Conservation (phyloP, 1,284 basidiomycete species). For the Ustilago curta region DNA sequence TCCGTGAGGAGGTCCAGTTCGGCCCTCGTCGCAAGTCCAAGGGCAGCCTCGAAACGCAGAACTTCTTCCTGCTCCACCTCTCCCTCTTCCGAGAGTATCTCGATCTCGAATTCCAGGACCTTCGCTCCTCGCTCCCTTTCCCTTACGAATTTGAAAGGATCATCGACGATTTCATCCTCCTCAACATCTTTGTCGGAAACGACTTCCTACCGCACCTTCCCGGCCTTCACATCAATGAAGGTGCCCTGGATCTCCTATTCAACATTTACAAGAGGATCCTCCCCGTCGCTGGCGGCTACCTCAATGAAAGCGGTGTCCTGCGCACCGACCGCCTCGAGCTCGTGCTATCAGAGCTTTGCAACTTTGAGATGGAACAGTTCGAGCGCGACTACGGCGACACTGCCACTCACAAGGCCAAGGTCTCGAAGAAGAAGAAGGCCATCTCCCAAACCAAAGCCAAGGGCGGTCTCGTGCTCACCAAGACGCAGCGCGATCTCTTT, state of each 20-base stretch:
- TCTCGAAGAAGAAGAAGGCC: slow-evolving; percentile 75
- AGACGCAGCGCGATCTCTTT: slow-evolving; percentile 34
- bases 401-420: slow-evolving; percentile 71
- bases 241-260: slow-evolving; percentile 90
- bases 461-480: slow-evolving; percentile 48
- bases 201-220: slow-evolving; percentile 97
- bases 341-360: slow-evolving; percentile 86
- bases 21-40: slow-evolving; percentile 77
- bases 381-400: slow-evolving; percentile 88
- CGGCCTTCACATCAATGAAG: slow-evolving; percentile 96
- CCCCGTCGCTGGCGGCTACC: slow-evolving; percentile 87
- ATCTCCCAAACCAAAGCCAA: slow-evolving; percentile 83
- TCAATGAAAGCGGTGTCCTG: slow-evolving; percentile 90
- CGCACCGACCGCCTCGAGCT: slow-evolving; percentile 84
- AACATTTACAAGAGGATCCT: slow-evolving; percentile 93
- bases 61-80: slow-evolving; percentile 94
- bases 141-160: slow-evolving; percentile 87
- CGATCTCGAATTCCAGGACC: slow-evolving; percentile 85
- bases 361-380: slow-evolving; percentile 89
- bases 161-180: slow-evolving; percentile 96
- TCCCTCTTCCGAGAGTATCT: slow-evolving; percentile 96
- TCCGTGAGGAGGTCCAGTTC: slow-evolving; percentile 98
- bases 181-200: slow-evolving; percentile 96
- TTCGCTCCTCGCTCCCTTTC: slow-evolving; percentile 72
- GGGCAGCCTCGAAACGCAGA: slow-evolving; percentile 86